phyloP scores from a whole-genome alignment of 805 yeast species.

The Myxozyma neotropica region DNA sequence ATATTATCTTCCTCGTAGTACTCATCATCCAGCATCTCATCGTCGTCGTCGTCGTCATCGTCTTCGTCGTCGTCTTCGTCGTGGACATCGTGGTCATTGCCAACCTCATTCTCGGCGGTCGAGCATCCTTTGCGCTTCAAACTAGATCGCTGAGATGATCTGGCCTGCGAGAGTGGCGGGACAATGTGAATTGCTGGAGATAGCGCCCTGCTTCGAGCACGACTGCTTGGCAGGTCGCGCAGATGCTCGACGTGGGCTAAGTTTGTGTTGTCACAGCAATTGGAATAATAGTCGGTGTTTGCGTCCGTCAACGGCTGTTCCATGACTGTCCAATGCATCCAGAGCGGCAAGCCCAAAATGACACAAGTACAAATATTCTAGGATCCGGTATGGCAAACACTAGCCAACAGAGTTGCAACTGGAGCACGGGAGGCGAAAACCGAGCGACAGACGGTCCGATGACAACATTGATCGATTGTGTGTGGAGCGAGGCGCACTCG shows the following conservation, averaged over 20 bases:
- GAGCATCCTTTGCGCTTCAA: background rate
- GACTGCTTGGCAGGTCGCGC: background rate
- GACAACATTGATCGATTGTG: too few relatives aligned
- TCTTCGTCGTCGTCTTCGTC: background rate
- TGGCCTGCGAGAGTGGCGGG: conserved; percentile 1
- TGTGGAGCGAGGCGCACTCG: too few relatives aligned
- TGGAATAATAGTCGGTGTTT: too few relatives aligned
- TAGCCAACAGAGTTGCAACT: too few relatives aligned
- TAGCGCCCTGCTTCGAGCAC: conserved; percentile 2
- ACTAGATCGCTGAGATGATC: background rate
- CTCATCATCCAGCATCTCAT: background rate
- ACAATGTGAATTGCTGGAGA: conserved; percentile 18
- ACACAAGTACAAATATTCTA: too few relatives aligned
- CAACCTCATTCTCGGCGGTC: background rate
- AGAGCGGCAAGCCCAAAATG: too few relatives aligned
- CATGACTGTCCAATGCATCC: too few relatives aligned
- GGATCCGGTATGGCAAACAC: too few relatives aligned
- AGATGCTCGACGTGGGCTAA: background rate
- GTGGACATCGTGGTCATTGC: conserved; percentile 2
- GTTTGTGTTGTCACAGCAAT: background rate
- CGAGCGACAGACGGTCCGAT: too few relatives aligned
- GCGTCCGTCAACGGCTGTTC: too few relatives aligned
- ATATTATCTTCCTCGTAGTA: background rate
- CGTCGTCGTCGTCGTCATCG: conserved; percentile 3
- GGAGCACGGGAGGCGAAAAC: too few relatives aligned